Evolutionary conservation across 176 grass and related monocot genomes (phyloP).

Genomic region (Phoenix roebelenii): DNA sequence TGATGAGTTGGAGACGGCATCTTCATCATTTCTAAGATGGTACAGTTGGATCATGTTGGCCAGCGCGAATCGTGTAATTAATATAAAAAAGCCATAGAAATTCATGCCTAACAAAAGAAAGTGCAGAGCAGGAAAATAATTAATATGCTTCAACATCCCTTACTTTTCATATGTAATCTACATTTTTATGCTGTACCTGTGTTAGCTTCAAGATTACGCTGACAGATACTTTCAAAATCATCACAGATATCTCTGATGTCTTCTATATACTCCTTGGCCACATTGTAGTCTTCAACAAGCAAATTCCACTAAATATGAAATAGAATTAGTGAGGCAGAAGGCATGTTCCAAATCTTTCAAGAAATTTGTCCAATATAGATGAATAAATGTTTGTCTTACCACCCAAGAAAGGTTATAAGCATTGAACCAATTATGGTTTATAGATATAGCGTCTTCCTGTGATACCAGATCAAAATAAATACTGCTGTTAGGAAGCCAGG

Average conservation of each 20-base stretch:
- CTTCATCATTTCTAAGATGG: conserved; percentile 38
- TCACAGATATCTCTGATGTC: conserved; percentile 84
- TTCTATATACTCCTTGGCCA: conserved; percentile 95
- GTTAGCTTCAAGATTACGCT: conserved; percentile 87
- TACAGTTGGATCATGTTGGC: conserved; percentile 52
- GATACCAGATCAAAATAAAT: conserved; percentile 9
- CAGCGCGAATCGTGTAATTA: conserved; percentile 58
- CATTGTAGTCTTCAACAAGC: conserved; percentile 86
- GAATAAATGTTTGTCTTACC: conserved; percentile 26
- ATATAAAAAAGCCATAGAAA: conserved; percentile 87
- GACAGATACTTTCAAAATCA: conserved; percentile 84
- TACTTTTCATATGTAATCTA: neutral
- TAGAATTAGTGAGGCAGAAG: neutral
- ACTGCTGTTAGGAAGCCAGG: neutral
- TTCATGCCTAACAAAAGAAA: conserved; percentile 69
- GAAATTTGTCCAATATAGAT: neutral
- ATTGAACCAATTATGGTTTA: conserved; percentile 99
- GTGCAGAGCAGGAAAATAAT: conserved; percentile 16
- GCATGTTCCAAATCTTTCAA: neutral
- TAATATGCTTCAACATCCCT: neutral
- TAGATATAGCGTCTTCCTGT: conserved; percentile 92
- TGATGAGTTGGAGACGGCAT: conserved; percentile 11
- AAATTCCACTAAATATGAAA: conserved; percentile 54
- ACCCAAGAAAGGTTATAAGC: conserved; percentile 84
- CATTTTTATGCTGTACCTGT: conserved; percentile 35